Percentiles rank a stretch among this genome's conserved stretches.
Conservation (phyloP, 306 rosid species). For the Dicorynia guianensis region DNA sequence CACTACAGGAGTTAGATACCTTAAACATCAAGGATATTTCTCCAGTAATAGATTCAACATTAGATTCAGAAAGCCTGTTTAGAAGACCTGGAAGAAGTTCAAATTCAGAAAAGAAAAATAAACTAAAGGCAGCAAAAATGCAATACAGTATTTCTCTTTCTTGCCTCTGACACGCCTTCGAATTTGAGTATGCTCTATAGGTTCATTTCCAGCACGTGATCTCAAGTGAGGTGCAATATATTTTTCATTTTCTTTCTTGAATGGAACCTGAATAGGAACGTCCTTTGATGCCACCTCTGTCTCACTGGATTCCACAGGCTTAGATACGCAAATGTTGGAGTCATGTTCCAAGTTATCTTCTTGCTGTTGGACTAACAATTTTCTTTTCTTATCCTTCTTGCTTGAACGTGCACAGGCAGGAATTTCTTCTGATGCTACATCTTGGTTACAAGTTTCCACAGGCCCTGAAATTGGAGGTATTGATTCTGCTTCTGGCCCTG, state of each 20-base stretch:
- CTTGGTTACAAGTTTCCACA: constrained; percentile 40
- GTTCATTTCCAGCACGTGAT: constrained; percentile 67
- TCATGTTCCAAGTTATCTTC: constrained; percentile 42
- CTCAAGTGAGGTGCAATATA: constrained; percentile 83
- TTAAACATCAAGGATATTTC: constrained; percentile 66
- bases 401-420: constrained; percentile 28
- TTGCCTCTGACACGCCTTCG: constrained; percentile 68
- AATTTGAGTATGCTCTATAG: constrained; percentile 73
- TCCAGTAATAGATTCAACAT: constrained; percentile 75
- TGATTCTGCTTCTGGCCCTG: constrained; percentile 41
- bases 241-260: constrained; percentile 49
- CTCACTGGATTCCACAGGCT: constrained; percentile 37
- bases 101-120: constrained; percentile 14
- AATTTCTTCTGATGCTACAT: constrained; percentile 44
- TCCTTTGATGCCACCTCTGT: constrained; percentile 34
- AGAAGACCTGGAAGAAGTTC: constrained; percentile 64
- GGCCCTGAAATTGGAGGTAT: constrained; percentile 28
- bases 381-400: constrained; percentile 61
- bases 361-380: constrained; percentile 35
- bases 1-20: constrained; percentile 37
- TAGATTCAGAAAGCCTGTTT: constrained; percentile 73
- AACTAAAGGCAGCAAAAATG: constrained; percentile 9
- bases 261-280: constrained; percentile 45
- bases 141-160: constrained; percentile 32
- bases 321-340: constrained; percentile 5